Conservation (phyloP, 1,284 basidiomycete species). For the Ceratobasidium sp. region DNA sequence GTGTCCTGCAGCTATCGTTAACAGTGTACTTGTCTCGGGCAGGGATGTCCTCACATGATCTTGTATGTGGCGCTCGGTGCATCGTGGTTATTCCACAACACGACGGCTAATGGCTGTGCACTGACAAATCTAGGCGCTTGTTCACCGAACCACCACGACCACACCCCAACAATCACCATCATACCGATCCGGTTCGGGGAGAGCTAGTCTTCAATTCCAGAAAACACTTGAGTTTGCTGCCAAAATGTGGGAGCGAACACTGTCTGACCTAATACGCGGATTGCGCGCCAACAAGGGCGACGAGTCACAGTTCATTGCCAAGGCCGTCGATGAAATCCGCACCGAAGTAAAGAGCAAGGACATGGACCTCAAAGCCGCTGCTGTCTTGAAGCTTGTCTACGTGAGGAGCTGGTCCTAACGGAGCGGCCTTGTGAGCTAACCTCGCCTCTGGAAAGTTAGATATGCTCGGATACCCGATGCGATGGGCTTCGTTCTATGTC, state of each 20-base stretch:
- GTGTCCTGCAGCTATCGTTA: no score
- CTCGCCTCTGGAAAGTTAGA: conserved; percentile 72
- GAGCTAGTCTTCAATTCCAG: neutral
- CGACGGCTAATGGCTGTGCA: no score
- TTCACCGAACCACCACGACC: neutral
- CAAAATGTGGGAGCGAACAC: conserved; percentile 90
- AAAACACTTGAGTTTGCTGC: neutral
- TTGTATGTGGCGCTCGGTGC: no score
- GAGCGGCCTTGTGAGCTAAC: neutral
- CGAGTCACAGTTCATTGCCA: conserved; percentile 83
- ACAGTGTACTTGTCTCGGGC: no score
- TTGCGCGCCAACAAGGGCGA: conserved; percentile 86
- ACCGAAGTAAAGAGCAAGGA: conserved; percentile 93
- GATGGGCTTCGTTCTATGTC: conserved; percentile 92
- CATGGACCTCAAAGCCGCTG: conserved; percentile 96
- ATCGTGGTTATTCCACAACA: no score
- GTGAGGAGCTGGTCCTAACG: conserved; percentile 66
- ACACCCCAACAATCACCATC: neutral
- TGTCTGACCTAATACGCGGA: conserved; percentile 92
- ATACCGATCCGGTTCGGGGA: neutral
- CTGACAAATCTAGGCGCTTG: neutral
- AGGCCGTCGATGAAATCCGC: conserved; percentile 88
- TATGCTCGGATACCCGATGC: conserved; percentile 93
- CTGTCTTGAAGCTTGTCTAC: conserved; percentile 96
- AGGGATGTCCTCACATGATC: no score